Base-by-base conservation (phyloP, 2,329 filamentous ascomycete genomes). In the Phaeosphaeriaceae sp. region DNA sequence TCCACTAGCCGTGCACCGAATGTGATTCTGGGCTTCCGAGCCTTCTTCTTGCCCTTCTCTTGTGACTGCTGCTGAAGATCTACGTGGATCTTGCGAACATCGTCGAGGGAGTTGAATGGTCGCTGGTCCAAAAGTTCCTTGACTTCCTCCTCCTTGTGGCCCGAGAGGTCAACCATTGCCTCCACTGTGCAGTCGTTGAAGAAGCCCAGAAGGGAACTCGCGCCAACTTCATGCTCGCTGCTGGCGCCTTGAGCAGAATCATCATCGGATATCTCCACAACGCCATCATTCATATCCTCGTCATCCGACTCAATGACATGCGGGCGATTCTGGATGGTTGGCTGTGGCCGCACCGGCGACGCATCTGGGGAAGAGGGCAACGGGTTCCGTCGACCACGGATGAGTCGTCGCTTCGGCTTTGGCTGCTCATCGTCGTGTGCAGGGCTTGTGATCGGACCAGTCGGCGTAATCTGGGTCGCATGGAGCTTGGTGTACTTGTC, bases 111-210 rank as follows among this genome's bases (percentile, higher is more conserved):
- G 3, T 74, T 75, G 73, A 96, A 98, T 0, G 94, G 94, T 10
- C 92, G 88, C 60, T 91, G 85, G 1, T 86, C 85, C 11, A 96
- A 80, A 54, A 98, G 84, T 15, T 87, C 78, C 45, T 89, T 83
- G 1, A 93, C 88, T 48, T 89, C 84, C 6, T 88, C 86, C 64
- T 90, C 85, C 36, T 90, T 89, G 58, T 91, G 88, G 31, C 88
- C 89, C 0, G 92, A 92, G 60, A 97, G 89, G 66, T 96, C 93
- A 1, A 90, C 87, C 44, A 99, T 85, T 56, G 94, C 91, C 36
- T 89, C 85, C 10, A 87, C 80, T 5, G 88, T 87, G 74, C 91
- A 95, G 0, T 84, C 87, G 71, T 98, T 98, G 76, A 99, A 88
- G 70, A 93, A 96, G 7, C 88, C 84, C 25, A 98, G 81, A 7